phyloP scores from a whole-genome alignment of 371 early-diverging fungal genomes.

The Mucor mucedo region DNA sequence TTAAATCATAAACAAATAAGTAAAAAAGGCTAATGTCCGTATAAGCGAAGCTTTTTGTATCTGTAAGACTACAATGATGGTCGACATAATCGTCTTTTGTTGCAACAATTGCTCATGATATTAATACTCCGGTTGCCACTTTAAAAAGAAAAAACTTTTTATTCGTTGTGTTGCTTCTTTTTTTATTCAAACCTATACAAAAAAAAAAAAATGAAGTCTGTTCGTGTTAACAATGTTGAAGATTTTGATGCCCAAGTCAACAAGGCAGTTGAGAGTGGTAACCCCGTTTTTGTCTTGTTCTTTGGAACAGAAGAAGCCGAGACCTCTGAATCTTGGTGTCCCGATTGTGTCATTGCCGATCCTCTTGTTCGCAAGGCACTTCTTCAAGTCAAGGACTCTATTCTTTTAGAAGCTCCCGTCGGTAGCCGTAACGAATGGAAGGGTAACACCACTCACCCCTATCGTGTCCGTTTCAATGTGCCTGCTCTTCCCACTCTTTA shows the following conservation, averaged over 20 bases:
- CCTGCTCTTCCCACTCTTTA: slow-evolving; percentile 62
- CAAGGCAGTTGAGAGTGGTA: slow-evolving; percentile 32
- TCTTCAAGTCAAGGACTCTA: slow-evolving; percentile 40
- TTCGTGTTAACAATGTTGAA: slow-evolving; percentile 28
- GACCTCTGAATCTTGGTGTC: slow-evolving; percentile 67
- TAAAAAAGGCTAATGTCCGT: no score
- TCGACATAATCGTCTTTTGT: no score
- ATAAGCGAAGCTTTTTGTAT: no score
- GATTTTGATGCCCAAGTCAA: slow-evolving; percentile 44
- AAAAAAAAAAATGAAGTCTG: slow-evolving; percentile 22
- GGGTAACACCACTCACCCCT: slow-evolving; percentile 50
- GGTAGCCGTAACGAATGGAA: slow-evolving; percentile 64
- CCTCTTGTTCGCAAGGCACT: slow-evolving; percentile 56
- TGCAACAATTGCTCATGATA: no score
- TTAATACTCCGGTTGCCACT: no score
- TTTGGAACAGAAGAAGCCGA: slow-evolving; percentile 48
- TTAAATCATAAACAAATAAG: no score
- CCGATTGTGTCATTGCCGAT: slow-evolving; percentile 63
- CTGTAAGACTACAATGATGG: no score
- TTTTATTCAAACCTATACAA: background rate
- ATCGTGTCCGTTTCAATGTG: slow-evolving; percentile 52
- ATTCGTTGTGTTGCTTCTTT: background rate
- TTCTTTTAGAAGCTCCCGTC: slow-evolving; percentile 58
- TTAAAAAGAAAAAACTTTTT: background rate
- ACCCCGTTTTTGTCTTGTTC: slow-evolving; percentile 49